Evolutionary conservation across 371 early-diverging fungal species (phyloP).

Genomic region (Rhizoclosmatium hyalinum): DNA sequence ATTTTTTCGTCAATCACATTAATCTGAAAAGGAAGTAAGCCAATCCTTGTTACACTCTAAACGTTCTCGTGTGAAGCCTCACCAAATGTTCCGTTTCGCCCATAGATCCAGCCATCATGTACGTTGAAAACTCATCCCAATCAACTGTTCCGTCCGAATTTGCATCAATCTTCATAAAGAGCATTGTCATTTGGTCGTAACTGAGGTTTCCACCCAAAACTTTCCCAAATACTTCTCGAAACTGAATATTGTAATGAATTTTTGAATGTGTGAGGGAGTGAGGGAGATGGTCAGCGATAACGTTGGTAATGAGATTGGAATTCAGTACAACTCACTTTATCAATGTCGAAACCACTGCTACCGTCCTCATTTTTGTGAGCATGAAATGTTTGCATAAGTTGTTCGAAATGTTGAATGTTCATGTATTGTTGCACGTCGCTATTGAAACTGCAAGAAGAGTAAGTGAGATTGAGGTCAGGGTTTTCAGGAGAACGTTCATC

Average conservation of each 20-base stretch:
- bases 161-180: constrained; percentile 70
- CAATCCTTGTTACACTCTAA: neutral
- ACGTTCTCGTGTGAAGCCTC: neutral
- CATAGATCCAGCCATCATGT: constrained; percentile 60
- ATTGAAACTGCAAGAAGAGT: constrained; percentile 32
- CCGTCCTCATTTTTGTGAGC: constrained; percentile 61
- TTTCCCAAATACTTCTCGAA: constrained; percentile 63
- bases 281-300: neutral
- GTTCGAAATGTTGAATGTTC: constrained; percentile 67
- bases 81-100: constrained; percentile 43
- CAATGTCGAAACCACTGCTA: constrained; percentile 52
- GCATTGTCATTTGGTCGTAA: constrained; percentile 64
- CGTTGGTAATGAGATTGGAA: neutral
- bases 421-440: constrained; percentile 57
- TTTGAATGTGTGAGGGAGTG: neutral
- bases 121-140: constrained; percentile 68
- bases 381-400: constrained; percentile 58
- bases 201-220: constrained; percentile 59
- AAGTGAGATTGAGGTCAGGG: too few species aligned
- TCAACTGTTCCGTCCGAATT: constrained; percentile 63
- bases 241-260: constrained; percentile 37
- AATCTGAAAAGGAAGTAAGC: constrained; percentile 23
- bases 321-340: constrained; percentile 37
- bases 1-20: constrained; percentile 55
- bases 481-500: too few species aligned